Evolutionary conservation across 805 yeast genomes (phyloP), one percentile per base, ranked within the genome.

Genomic region (Wickerhamomyces bovis): DNA sequence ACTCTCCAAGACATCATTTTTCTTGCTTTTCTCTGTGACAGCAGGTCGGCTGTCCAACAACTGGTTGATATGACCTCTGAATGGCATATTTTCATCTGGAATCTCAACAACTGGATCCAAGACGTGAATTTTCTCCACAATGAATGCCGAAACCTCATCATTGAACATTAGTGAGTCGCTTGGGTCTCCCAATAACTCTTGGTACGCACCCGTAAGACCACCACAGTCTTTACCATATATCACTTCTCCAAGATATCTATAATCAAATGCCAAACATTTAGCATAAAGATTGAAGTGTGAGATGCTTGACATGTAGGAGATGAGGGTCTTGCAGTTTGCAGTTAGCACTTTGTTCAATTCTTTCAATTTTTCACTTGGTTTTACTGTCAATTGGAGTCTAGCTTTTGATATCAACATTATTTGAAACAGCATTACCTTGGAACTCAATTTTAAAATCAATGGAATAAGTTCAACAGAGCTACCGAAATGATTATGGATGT

Each of bases 401-500:
- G 20, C 36, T 33, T 33, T 33, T 16, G 36, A 16, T 8, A 33
- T n/a, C 5, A 33, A 11, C 20, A 33, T 33, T 3, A 18, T 33
- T 3, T 16, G 20, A 8, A 33, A 33, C 5, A 33, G 4, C 20
- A 33, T 16, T 3, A 33, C 36, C 16, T 18, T 33, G 9, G 18
- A 18, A 6, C 18, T 8, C 16, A 33, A 11, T 33, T 12, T 33
- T 11, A 33, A 12, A 2, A 33, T 33, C 20, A 33, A 33, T 26
- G 50, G 47, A n/a, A 44, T 26, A 9, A 47, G 20, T 5, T 44
- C 39, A 39, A 47, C 30, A n/a, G 22, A 20, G 15, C 21, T 25
- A 19, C 50, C 50, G 39, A 47, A 47, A 35, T 47, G 50, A 16
- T 42, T 16, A 9, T n/a, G n/a, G 16, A 47, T 20, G 23, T 44